A percentile compares a stretch with the other conserved stretches of the same genome.
phyloP scores from a whole-genome alignment of 2,329 filamentous ascomycete genomes.

The Chaetomium sp. region DNA sequence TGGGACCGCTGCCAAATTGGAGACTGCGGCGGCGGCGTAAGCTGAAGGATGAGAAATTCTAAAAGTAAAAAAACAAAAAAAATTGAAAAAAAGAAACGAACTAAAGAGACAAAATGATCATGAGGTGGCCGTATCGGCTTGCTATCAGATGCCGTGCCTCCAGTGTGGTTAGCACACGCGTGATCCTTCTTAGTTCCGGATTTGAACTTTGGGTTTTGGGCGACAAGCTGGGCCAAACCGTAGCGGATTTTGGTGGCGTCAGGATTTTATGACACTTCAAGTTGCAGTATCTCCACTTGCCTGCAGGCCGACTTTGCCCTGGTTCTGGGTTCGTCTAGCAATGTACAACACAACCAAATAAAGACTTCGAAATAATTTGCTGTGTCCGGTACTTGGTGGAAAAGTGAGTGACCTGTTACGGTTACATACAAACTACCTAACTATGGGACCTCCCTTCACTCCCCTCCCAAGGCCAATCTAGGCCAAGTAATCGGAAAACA shows the following conservation, averaged over 20 bases:
- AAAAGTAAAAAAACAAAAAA: background rate
- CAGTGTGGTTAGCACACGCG: background rate
- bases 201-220: background rate
- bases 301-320: background rate
- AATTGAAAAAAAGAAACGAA: background rate
- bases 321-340: too few relatives aligned
- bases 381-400: too few relatives aligned
- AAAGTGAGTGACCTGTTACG: too few relatives aligned
- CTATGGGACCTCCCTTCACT: too few relatives aligned
- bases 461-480: too few relatives aligned
- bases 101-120: background rate
- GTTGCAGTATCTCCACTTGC: slow-evolving; percentile 2
- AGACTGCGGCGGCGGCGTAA: slow-evolving; percentile 18
- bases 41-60: background rate
- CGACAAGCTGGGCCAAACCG: slow-evolving; percentile 7
- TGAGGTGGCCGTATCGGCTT: too few relatives aligned
- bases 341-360: too few relatives aligned
- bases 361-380: too few relatives aligned
- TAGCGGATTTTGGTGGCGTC: slow-evolving; percentile 15
- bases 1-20: slow-evolving; percentile 61
- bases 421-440: too few relatives aligned
- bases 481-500: too few relatives aligned
- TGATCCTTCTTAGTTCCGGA: background rate
- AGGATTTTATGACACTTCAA: slow-evolving; percentile 6
- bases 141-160: background rate